Percentiles rank a stretch among this genome's conserved stretches.
Conservation (phyloP, 1,284 basidiomycete species). For the Pisolithus thermaeus region DNA sequence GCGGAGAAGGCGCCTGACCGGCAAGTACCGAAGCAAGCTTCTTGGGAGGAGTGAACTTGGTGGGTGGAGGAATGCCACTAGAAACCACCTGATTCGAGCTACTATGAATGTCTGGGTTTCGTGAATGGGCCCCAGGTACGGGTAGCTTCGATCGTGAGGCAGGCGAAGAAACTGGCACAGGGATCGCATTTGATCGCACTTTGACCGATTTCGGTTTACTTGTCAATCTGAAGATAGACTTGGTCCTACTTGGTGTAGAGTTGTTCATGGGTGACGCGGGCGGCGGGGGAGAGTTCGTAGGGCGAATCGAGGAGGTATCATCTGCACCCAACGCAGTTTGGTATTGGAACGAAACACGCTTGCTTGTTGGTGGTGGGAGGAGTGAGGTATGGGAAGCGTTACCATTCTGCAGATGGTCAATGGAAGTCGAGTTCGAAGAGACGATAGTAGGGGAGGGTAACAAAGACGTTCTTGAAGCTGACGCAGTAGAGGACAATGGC, state of each 20-base stretch:
- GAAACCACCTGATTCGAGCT: not conserved
- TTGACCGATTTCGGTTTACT: conserved; percentile 23
- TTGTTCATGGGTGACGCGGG: not conserved
- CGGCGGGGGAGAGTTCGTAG: not conserved
- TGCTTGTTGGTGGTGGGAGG: conserved; percentile 17
- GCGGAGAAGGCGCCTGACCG: conserved; percentile 16
- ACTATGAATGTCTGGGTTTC: conserved; percentile 2
- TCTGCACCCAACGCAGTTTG: conserved; percentile 14
- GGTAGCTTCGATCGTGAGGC: conserved; percentile 3
- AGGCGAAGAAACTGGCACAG: not conserved
- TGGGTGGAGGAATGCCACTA: conserved; percentile 20
- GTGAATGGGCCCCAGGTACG: conserved; percentile 8
- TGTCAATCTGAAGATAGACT: conserved; percentile 25
- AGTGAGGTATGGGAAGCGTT: conserved; percentile 20
- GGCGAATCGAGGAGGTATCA: conserved; percentile 6
- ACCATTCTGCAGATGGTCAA: not conserved
- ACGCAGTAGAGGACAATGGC: conserved; percentile 4
- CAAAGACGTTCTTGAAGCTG: conserved; percentile 20
- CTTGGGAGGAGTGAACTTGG: conserved; percentile 25
- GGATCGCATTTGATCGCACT: conserved; percentile 4
- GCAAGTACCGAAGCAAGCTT: conserved; percentile 27
- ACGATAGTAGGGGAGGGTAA: not conserved
- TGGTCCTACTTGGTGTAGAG: conserved; percentile 11
- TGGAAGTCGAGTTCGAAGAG: not conserved
- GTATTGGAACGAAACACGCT: conserved; percentile 21